Percentiles rank a stretch among this genome's conserved stretches.
Evolutionary conservation across 1,139 yeast species (phyloP).

Genomic region (Yamadazyma conglobata): DNA sequence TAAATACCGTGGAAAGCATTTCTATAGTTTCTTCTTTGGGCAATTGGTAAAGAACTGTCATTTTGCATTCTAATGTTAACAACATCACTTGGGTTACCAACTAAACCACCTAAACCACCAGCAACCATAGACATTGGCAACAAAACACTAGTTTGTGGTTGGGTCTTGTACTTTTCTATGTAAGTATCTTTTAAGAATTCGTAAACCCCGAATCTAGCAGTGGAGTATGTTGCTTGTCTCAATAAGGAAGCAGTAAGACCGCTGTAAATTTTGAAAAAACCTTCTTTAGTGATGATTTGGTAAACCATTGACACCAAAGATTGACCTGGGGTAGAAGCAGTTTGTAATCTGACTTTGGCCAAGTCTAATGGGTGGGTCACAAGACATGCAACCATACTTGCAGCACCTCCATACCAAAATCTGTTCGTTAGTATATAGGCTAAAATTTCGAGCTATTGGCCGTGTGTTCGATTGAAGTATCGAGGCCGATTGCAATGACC

Average conservation of each 20-base stretch:
- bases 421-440: constrained; percentile 21
- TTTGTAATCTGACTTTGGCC: constrained; percentile 82
- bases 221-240: constrained; percentile 86
- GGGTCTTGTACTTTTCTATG: constrained; percentile 29
- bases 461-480: too few species aligned
- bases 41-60: constrained; percentile 66
- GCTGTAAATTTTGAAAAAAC: constrained; percentile 65
- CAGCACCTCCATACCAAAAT: constrained; percentile 55
- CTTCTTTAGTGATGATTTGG: constrained; percentile 61
- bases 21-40: constrained; percentile 67
- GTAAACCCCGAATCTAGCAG: constrained; percentile 81
- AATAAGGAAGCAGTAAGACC: constrained; percentile 80
- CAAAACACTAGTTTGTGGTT: constrained; percentile 44
- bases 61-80: constrained; percentile 91
- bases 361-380: constrained; percentile 74
- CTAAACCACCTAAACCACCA: constrained; percentile 79
- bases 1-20: constrained; percentile 76
- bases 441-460: too few species aligned
- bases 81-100: constrained; percentile 87
- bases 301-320: constrained; percentile 58
- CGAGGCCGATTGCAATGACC: too few species aligned
- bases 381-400: constrained; percentile 64
- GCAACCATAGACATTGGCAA: constrained; percentile 80
- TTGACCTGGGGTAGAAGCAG: constrained; percentile 63
- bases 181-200: constrained; percentile 65